Percentiles rank a stretch among this genome's conserved stretches.
These are phyloP conservation scores for Entoloma clypeatum DNA, from an alignment of 1,284 basidiomycete species.

Conservation along the genomic window DNA sequence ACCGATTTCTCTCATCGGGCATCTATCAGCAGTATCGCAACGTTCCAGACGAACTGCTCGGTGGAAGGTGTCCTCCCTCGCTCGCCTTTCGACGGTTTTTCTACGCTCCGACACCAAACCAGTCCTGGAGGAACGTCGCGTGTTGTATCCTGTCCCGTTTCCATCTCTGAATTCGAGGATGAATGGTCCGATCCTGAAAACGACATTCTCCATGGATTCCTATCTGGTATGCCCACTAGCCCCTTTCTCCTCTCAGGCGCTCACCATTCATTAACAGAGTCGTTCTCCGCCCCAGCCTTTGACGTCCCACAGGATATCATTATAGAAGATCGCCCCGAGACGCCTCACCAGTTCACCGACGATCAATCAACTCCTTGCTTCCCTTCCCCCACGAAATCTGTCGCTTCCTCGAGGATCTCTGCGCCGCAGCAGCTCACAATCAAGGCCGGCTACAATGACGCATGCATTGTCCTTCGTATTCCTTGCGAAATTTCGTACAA, in stretches of 20 bases:
- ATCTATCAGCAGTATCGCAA: slow-evolving; percentile 57
- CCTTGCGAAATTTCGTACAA: slow-evolving; percentile 40
- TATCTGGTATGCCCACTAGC: slow-evolving; percentile 36
- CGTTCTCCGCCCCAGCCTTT: slow-evolving; percentile 34
- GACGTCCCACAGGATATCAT: slow-evolving; percentile 22
- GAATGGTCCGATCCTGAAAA: slow-evolving; percentile 42
- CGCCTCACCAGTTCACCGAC: slow-evolving; percentile 20
- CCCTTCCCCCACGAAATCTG: slow-evolving; percentile 29
- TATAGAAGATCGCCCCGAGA: slow-evolving; percentile 27
- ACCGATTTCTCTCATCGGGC: slow-evolving; percentile 34
- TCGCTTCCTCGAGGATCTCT: slow-evolving; percentile 24
- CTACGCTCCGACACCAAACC: slow-evolving; percentile 15
- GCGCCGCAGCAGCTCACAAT: slow-evolving; percentile 42
- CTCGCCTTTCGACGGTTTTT: slow-evolving; percentile 10
- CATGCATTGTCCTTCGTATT: slow-evolving; percentile 59
- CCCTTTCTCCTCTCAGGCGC: not conserved
- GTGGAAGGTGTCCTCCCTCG: slow-evolving; percentile 52
- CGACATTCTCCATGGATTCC: slow-evolving; percentile 44
- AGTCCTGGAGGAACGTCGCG: slow-evolving; percentile 23
- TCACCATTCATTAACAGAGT: slow-evolving; percentile 27
- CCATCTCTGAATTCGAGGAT: slow-evolving; percentile 34
- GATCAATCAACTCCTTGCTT: slow-evolving; percentile 20
- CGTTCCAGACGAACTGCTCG: slow-evolving; percentile 53
- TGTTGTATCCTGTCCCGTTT: slow-evolving; percentile 31
- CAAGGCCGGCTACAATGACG: slow-evolving; percentile 60